phyloP scores from a whole-genome alignment of 1,284 basidiomycete species.

The Pseudozyma sp. region DNA sequence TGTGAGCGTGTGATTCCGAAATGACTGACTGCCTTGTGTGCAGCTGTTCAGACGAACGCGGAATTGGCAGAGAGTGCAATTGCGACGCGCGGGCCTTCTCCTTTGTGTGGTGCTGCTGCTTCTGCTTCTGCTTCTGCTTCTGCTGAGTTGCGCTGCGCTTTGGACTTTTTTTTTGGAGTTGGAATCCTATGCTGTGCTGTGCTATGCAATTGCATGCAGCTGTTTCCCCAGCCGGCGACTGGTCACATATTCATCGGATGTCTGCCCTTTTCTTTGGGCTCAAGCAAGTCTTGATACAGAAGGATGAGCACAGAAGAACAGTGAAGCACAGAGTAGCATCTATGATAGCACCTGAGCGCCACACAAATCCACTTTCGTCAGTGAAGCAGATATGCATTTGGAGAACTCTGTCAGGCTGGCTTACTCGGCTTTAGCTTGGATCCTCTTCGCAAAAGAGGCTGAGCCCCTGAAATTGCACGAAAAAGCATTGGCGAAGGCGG shows the following conservation, averaged over 20 bases:
- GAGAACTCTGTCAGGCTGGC: too few relatives aligned
- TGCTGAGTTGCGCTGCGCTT: conserved; percentile 1
- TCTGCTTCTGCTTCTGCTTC: conserved; percentile 5
- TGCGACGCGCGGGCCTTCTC: conserved; percentile 11
- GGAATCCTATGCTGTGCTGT: not conserved
- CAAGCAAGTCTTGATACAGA: too few relatives aligned
- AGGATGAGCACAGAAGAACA: too few relatives aligned
- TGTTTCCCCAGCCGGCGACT: not conserved
- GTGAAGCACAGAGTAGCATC: not conserved
- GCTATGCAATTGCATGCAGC: not conserved
- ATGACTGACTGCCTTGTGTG: conserved; percentile 12
- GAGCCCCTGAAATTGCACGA: too few relatives aligned
- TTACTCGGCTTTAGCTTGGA: not conserved
- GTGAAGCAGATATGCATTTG: not conserved
- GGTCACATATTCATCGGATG: too few relatives aligned
- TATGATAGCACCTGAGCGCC: not conserved
- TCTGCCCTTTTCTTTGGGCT: too few relatives aligned
- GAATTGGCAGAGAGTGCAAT: conserved; percentile 4
- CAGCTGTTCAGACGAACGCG: conserved; percentile 29
- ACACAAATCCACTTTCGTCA: conserved; percentile 1
- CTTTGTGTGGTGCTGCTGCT: conserved; percentile 3
- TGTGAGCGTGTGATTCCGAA: conserved; percentile 11
- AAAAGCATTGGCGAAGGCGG: not conserved
- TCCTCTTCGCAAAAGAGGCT: not conserved
- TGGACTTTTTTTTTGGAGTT: not conserved